A percentile compares a stretch with the other conserved stretches of the same genome.
These are phyloP conservation scores for Simmondsia chinensis DNA, from an alignment of 148 eudicot genomes.

Conservation along the genomic window DNA sequence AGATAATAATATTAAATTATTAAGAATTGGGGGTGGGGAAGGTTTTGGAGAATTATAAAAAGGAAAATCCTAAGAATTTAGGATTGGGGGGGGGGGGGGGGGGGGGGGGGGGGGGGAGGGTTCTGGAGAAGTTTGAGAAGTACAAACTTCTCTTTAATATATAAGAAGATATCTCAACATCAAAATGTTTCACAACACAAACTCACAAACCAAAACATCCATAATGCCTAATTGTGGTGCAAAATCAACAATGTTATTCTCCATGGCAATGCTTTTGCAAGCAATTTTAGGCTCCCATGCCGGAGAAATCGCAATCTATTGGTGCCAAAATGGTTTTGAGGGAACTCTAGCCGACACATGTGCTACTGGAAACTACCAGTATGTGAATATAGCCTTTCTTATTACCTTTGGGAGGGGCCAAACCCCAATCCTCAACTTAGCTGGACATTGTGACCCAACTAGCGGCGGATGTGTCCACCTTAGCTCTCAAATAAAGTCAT, in stretches of 20 bases:
- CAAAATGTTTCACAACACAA: too few relatives aligned
- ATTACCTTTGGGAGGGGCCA: constrained; percentile 3
- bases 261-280: constrained; percentile 2
- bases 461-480: neutral
- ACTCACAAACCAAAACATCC: too few relatives aligned
- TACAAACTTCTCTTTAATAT: too few relatives aligned
- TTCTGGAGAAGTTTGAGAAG: too few relatives aligned
- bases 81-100: too few relatives aligned
- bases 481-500: constrained; percentile 14
- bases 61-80: too few relatives aligned
- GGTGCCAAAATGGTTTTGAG: constrained; percentile 31
- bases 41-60: too few relatives aligned
- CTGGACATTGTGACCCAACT: constrained; percentile 1
- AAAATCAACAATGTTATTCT: neutral
- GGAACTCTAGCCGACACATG: neutral
- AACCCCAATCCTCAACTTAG: constrained; percentile 2
- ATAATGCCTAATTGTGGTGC: neutral
- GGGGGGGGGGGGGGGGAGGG: too few relatives aligned
- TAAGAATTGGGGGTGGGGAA: too few relatives aligned
- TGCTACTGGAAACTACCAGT: neutral
- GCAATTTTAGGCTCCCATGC: constrained; percentile 13
- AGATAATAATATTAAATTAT: too few relatives aligned
- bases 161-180: too few relatives aligned
- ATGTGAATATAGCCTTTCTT: neutral
- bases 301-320: constrained; percentile 24